A percentile compares a stretch with the other conserved stretches of the same genome.
Conservation (phyloP, 2,329 filamentous ascomycete genomes). For the Talaromyces sp. region DNA sequence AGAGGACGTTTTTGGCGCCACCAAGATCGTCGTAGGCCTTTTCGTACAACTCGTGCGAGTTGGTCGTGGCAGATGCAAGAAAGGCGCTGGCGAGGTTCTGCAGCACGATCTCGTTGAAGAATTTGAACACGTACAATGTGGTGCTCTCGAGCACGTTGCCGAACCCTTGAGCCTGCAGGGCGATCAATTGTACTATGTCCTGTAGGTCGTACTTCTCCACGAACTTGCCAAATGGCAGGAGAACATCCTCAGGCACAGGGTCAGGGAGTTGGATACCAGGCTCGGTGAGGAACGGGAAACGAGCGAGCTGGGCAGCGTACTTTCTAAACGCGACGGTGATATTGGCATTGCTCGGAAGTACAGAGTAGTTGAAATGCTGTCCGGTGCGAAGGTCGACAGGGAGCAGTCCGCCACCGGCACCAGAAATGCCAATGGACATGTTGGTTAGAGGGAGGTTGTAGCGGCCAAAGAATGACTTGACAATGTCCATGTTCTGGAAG, state of each 20-base stretch:
- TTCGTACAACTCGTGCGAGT: neutral
- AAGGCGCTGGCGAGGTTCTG: neutral
- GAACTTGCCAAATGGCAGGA: slow-evolving; percentile 25
- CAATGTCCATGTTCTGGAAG: slow-evolving; percentile 17
- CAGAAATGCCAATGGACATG: neutral
- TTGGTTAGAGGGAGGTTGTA: slow-evolving; percentile 2
- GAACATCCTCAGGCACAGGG: slow-evolving; percentile 23
- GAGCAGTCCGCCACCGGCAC: neutral
- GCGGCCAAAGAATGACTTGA: slow-evolving; percentile 17
- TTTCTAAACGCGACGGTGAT: slow-evolving; percentile 7
- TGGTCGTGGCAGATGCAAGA: neutral
- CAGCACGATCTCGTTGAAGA: neutral
- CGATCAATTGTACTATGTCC: neutral
- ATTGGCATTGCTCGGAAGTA: slow-evolving; percentile 3
- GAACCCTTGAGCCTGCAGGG: neutral
- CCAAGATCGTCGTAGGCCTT: neutral
- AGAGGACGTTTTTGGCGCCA: neutral
- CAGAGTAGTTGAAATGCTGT: slow-evolving; percentile 10
- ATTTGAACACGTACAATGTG: neutral
- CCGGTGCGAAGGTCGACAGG: slow-evolving; percentile 20
- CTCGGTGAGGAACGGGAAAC: slow-evolving; percentile 20
- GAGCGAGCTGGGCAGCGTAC: slow-evolving; percentile 14
- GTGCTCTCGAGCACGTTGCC: neutral
- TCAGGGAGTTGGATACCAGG: slow-evolving; percentile 21
- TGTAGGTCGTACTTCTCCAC: slow-evolving; percentile 16